Evolutionary conservation across 2,329 filamentous ascomycete species (phyloP), one percentile per base, ranked within the genome.

Genomic region (Sclerotinia trifoliorum): DNA sequence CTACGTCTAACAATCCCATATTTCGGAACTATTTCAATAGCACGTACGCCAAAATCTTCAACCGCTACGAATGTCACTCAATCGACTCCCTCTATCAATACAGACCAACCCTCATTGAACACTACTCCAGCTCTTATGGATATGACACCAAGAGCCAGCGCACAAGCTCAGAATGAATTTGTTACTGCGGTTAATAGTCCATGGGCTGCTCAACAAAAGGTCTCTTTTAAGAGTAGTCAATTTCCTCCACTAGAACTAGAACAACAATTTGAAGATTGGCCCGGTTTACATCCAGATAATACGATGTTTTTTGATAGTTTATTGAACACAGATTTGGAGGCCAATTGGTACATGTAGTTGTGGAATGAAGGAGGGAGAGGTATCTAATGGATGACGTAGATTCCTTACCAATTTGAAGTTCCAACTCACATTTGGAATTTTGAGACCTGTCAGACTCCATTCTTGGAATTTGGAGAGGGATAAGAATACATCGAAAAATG

Each of bases 1-100:
- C 65, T 77, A 7, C 74, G 73, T 39, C 74, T 77, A 44, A 75
- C 74, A 24, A 77, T 77, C 5, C 76, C 75, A 6, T 77, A 77
- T 61, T 77, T 77, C 49, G 76, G 76, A 10, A 76, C 75, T 3
- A 74, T 77, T 42, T 74, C 62, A 46, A 76, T 77, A 21, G 69
- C 72, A 19, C 71, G 61, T 35, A 60, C 61, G 32, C 24, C 66
- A 51, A 21, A 29, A 24, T 42, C 65, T 19, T 32, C 52, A 52
- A 55, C 54, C 49, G 35, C 60, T 32, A 8, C 32, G 6, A 42
- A 32, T n/a, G 42, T 51, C 17, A 44, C 48, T 15, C 54, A 56
- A 54, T 21, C 24, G 5, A 63, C 32, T 26, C 66, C 26, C 21
- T 32, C 46, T 61, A 17, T 46, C 35, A 11, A 42, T 5, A 21